Evolutionary conservation across 805 yeast species (phyloP), one percentile per base, ranked within the genome.

Genomic region (Starmerella asiatica): DNA sequence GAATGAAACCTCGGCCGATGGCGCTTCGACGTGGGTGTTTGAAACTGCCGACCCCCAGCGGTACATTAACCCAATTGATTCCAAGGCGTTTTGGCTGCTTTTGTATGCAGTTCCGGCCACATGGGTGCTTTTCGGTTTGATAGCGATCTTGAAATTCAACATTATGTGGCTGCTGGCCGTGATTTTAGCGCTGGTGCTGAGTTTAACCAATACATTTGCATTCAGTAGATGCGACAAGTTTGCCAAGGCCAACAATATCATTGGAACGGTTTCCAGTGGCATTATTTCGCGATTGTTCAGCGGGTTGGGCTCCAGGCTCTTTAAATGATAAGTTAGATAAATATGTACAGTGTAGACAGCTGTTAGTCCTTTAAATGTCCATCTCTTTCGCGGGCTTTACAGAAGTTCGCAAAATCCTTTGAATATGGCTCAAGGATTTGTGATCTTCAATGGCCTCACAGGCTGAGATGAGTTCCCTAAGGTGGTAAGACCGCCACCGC

Each of bases 151-250:
- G 43, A 83, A 82, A 56, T 68, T 88, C 39, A 76, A 84, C 54
- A 70, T 88, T 70, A 78, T 52, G 32, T 64, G 68, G 65, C 56
- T 63, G 33, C 44, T 61, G 19, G 50, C 55, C n/a, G 59, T 58
- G 15, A 56, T 63, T 4, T 73, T 86, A 39, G 85, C 93, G 1
- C 56, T 82, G 8, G 70, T 75, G 3, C 66, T 88, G 45, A 79
- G 91, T 0, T 55, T 76, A 33, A 82, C 93, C 37, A 88, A 88
- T 57, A 78, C 93, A 1, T 66, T 83, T 63, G 96, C 96, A 0
- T 88, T 82, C 60, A 81, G 93, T 20, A 71, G 82, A 52, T 84
- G 96, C 60, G 96, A 86, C 57, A 83, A 81, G 62, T 88, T 86
- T 61, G 83, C 93, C 36, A 79, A 75, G 55, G 94, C 93, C 21